These are phyloP conservation scores for Pichia deserticola DNA, from an alignment of 805 yeast genomes.

Conservation along the genomic window DNA sequence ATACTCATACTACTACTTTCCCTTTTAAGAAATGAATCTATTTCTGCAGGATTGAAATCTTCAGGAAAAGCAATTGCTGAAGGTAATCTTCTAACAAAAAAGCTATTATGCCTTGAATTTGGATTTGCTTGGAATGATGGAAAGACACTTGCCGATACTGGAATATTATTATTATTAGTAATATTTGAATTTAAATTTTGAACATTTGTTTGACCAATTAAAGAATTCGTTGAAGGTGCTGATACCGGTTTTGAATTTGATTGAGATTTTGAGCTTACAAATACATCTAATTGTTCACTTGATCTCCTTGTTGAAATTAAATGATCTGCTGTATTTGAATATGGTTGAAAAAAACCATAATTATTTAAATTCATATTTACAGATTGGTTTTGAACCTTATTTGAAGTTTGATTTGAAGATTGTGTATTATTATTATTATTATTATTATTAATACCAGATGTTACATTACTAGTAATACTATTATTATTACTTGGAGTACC, in stretches of 20 bases:
- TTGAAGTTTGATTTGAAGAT: slow-evolving; percentile 5
- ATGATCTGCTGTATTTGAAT: slow-evolving; percentile 18
- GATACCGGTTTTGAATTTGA: neutral
- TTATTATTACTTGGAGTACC: slow-evolving; percentile 8
- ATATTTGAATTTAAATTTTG: neutral
- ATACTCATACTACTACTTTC: slow-evolving; percentile 17
- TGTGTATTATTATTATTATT: neutral
- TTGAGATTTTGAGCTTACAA: slow-evolving; percentile 25
- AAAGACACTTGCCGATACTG: neutral
- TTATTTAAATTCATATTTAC: neutral
- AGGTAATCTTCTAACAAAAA: slow-evolving; percentile 25
- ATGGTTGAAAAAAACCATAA: slow-evolving; percentile 18
- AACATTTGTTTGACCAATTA: neutral
- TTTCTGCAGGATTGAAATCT: slow-evolving; percentile 25
- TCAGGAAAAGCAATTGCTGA: slow-evolving; percentile 23
- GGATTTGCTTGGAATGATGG: neutral
- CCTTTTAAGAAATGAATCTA: slow-evolving; percentile 30
- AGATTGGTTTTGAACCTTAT: neutral
- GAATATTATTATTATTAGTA: neutral
- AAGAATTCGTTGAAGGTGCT: neutral
- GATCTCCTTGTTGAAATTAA: slow-evolving; percentile 31
- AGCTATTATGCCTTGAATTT: slow-evolving; percentile 23
- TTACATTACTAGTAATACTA: neutral
- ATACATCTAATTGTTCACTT: slow-evolving; percentile 46
- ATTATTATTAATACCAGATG: neutral